Percentiles rank a stretch among this genome's conserved stretches.
Conservation (phyloP, 2,329 filamentous ascomycete species). For the Scopulariopsis brevicaulis region DNA sequence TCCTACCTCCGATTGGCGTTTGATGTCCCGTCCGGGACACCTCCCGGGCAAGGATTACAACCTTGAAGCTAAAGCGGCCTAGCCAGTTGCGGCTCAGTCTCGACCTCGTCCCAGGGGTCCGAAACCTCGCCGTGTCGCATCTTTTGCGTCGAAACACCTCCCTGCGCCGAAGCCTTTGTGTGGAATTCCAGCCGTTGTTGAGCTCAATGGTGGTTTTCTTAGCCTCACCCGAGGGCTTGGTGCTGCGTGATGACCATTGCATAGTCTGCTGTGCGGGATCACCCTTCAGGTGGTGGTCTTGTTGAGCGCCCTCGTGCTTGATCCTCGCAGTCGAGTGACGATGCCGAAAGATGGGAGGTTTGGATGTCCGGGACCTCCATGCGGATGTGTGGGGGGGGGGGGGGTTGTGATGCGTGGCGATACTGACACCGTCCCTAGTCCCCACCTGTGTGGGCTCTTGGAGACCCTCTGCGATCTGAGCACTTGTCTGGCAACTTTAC, state of each 20-base stretch:
- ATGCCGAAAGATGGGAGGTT: neutral
- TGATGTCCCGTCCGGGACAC: conserved; percentile 1
- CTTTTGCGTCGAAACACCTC: conserved; percentile 30
- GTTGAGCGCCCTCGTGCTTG: neutral
- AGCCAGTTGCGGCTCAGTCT: neutral
- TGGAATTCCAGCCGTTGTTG: neutral
- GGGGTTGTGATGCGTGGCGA: neutral
- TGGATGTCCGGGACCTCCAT: neutral
- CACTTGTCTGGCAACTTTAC: neutral
- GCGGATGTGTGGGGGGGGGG: too few species aligned
- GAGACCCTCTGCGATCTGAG: neutral
- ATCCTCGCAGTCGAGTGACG: neutral
- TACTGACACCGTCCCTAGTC: neutral
- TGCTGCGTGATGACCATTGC: neutral
- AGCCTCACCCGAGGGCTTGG: neutral
- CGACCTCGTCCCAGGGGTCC: conserved; percentile 9
- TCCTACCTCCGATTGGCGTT: neutral
- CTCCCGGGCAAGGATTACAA: neutral
- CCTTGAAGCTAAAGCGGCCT: neutral
- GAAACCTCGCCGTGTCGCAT: conserved; percentile 36
- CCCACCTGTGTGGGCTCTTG: neutral
- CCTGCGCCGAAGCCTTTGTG: conserved; percentile 11
- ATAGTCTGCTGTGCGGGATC: conserved; percentile 3
- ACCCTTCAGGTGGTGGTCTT: neutral
- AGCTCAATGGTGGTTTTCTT: neutral